Percentiles rank a stretch among this genome's conserved stretches.
Evolutionary conservation across 73 alveolate genomes (phyloP).

Genomic region (Uronychia binucleata): DNA sequence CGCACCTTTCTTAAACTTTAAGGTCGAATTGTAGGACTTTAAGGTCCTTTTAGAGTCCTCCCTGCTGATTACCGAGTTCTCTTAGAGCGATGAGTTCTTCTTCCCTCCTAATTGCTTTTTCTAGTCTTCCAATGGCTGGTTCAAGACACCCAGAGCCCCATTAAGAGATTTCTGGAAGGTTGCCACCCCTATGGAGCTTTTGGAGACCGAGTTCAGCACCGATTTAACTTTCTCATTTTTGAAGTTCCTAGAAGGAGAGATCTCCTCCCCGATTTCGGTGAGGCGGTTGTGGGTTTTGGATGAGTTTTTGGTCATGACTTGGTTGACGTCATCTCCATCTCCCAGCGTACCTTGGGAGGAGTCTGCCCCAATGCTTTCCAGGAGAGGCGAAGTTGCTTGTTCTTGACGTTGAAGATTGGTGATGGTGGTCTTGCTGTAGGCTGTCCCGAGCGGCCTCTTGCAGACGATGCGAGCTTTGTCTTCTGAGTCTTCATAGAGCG

Average conservation of each 20-base stretch:
- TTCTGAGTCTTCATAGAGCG: background rate
- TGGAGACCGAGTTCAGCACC: background rate
- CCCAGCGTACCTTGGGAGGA: background rate
- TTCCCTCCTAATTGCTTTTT: background rate
- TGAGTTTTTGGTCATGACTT: background rate
- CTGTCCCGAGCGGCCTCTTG: background rate
- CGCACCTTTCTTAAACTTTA: background rate
- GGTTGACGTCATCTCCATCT: background rate
- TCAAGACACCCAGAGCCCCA: background rate
- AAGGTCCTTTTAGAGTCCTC: background rate
- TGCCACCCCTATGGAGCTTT: background rate
- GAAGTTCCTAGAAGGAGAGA: background rate
- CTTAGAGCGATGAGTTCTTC: no score
- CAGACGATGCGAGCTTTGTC: background rate
- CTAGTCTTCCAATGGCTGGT: background rate
- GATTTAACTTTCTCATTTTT: background rate
- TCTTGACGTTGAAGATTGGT: background rate
- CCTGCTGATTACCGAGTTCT: background rate
- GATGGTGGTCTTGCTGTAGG: background rate
- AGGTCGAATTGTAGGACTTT: background rate
- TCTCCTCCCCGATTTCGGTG: background rate
- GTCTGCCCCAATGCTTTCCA: background rate
- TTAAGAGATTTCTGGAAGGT: background rate
- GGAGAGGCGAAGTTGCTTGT: background rate
- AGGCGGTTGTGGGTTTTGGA: background rate